Conservation (phyloP, 441 rosid species). For the California macrophylla region DNA sequence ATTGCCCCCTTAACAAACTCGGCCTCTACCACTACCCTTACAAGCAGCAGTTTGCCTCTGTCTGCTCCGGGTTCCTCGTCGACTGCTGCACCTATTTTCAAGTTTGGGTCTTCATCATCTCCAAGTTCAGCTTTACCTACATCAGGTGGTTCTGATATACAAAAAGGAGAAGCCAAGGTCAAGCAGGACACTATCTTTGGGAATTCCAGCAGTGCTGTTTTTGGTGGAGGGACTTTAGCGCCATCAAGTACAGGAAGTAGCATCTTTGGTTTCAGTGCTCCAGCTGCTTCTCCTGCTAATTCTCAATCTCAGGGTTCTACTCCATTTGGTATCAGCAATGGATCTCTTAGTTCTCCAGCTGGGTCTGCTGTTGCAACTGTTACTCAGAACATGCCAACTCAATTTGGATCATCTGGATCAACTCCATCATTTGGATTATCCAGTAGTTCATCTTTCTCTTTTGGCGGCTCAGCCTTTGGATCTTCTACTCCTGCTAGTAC, state of each 20-base stretch:
- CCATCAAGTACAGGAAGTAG: constrained; percentile 27
- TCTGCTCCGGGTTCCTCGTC: constrained; percentile 19
- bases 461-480: constrained; percentile 41
- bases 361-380: constrained; percentile 36
- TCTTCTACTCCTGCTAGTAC: constrained; percentile 30
- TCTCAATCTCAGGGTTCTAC: constrained; percentile 37
- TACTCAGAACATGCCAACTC: constrained; percentile 41
- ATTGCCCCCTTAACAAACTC: constrained; percentile 9
- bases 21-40: constrained; percentile 15
- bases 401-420: constrained; percentile 36
- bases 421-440: constrained; percentile 40
- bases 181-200: constrained; percentile 26
- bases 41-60: constrained; percentile 11
- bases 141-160: constrained; percentile 23
- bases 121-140: constrained; percentile 25
- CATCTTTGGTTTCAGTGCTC: constrained; percentile 36
- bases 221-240: constrained; percentile 23
- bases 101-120: constrained; percentile 33
- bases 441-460: constrained; percentile 32
- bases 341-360: constrained; percentile 27
- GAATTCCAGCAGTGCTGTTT: constrained; percentile 24
- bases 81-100: constrained; percentile 27
- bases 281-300: constrained; percentile 31
- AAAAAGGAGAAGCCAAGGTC: constrained; percentile 32
- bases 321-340: constrained; percentile 28